Evolutionary conservation across 75 land plant species (phyloP), one percentile per base, ranked within the genome.

Genomic region (Chamaecyparis obtusa): DNA sequence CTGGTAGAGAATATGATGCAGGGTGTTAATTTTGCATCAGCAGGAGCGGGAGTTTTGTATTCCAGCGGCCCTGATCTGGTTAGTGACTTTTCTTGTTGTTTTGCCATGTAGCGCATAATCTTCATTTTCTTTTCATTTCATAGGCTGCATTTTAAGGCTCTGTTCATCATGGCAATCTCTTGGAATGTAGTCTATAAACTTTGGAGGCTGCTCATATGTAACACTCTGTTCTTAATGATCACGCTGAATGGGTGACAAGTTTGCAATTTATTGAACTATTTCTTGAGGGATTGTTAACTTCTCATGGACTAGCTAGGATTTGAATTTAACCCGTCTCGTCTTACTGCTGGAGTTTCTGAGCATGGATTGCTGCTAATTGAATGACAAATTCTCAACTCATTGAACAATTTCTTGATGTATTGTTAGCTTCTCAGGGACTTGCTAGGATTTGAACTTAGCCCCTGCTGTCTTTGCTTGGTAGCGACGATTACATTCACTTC

Each of bases 21-120:
- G 36, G 98, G 98, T 15, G 91, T 93, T 46, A 96, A 94, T 90
- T 96, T 92, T 87, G 98, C 98, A 24, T 96, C 96, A 69, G 95
- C 98, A 54, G 95, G 93, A 48, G 95, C 94, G 86, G 95, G 96
- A 32, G 91, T 95, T 72, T 88, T 95, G 43, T 89, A 92, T 89
- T 77, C 93, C 14, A 95, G 94, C 46, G 99, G 95, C 19, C 89
- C 93, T 39, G 94, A 95, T 89, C 87, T 94, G 91, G 98, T 91
- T 84, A 33, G 19, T 84, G 2, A 83, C 19, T 17, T 44, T 44
- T 43, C 24, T 39, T 19, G 24, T 82, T 82, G 3, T 24, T 9
- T 82, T 82, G n/a, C 6, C 36, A 35, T 35, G 35, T 37, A 77
- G 17, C 79, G 3, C 14, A 35, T 33, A 35, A 77, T 37, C 9